Evolutionary conservation across 441 rosid species (phyloP).

Genomic region (Geranium incanum): DNA sequence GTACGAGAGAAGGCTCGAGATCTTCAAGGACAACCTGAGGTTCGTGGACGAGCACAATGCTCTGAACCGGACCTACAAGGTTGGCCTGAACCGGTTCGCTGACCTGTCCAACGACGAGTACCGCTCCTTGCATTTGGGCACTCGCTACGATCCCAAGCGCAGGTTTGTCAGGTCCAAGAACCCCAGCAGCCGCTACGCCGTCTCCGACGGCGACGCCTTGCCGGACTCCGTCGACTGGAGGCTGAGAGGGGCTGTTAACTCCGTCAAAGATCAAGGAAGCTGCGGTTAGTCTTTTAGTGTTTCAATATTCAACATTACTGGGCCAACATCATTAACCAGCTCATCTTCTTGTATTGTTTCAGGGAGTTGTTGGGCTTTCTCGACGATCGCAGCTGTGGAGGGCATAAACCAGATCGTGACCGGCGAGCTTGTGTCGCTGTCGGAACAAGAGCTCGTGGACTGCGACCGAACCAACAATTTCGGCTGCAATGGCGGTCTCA

Average conservation of each 20-base stretch:
- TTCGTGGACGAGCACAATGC: conserved; percentile 49
- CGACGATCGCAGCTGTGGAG: conserved; percentile 56
- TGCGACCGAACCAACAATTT: conserved; percentile 46
- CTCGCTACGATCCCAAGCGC: conserved; percentile 35
- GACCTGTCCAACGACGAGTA: conserved; percentile 65
- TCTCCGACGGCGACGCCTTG: conserved; percentile 25
- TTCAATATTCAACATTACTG: background rate
- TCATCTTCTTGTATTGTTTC: conserved; percentile 12
- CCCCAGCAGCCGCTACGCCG: conserved; percentile 31
- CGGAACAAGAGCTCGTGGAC: conserved; percentile 64
- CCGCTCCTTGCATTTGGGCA: conserved; percentile 37
- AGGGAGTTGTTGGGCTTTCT: conserved; percentile 85
- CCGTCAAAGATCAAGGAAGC: conserved; percentile 54
- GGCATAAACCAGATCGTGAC: conserved; percentile 62
- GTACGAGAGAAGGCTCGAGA: conserved; percentile 34
- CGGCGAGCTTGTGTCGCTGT: conserved; percentile 46
- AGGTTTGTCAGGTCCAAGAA: conserved; percentile 40
- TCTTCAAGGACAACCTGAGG: conserved; percentile 54
- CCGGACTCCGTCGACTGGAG: conserved; percentile 61
- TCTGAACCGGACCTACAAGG: conserved; percentile 35
- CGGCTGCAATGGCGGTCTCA: conserved; percentile 63
- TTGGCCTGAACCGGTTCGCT: conserved; percentile 52
- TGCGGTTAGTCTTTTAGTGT: conserved; percentile 37
- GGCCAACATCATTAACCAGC: background rate
- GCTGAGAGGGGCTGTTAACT: conserved; percentile 43